Evolutionary conservation across 768 basidiomycete genomes (phyloP).

Genomic region (Hericium erinaceus): DNA sequence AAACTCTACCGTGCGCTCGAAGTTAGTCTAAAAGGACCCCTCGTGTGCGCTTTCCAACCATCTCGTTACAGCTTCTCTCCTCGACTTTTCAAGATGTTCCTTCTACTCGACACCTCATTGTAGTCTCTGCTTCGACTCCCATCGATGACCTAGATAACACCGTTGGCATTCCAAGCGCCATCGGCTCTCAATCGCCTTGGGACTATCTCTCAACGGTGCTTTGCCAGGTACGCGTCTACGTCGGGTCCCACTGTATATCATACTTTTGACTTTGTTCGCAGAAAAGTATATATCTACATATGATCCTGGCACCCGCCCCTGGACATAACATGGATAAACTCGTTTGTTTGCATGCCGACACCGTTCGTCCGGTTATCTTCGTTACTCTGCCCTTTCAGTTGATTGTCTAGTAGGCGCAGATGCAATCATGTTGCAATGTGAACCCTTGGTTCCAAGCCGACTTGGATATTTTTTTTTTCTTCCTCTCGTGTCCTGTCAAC

Average conservation of each 20-base stretch:
- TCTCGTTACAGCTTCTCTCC: slow-evolving; percentile 7
- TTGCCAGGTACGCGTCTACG: slow-evolving; percentile 5
- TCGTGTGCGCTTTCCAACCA: not conserved
- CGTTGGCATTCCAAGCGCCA: slow-evolving; percentile 3
- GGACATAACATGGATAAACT: slow-evolving; percentile 1
- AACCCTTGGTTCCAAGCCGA: slow-evolving; percentile 7
- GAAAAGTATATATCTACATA: slow-evolving; percentile 14
- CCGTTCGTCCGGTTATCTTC: slow-evolving; percentile 1
- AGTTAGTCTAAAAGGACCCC: slow-evolving; percentile 1
- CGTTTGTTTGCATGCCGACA: slow-evolving; percentile 7
- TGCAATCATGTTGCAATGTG: slow-evolving; percentile 7
- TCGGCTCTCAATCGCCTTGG: not conserved
- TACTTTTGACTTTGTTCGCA: not conserved
- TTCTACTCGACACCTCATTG: slow-evolving; percentile 13
- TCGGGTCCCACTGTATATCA: not conserved
- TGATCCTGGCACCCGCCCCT: slow-evolving; percentile 11
- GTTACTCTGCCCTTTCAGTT: too few relatives aligned
- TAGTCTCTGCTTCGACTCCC: slow-evolving; percentile 12
- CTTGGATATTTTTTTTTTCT: slow-evolving; percentile 4
- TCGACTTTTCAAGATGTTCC: slow-evolving; percentile 1
- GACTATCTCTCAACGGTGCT: slow-evolving; percentile 1
- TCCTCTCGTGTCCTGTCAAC: slow-evolving; percentile 3
- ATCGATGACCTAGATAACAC: slow-evolving; percentile 6
- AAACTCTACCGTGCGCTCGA: slow-evolving; percentile 9
- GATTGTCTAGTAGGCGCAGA: not conserved